Percentiles rank a stretch among this genome's conserved stretches.
These are phyloP conservation scores for Alternaria sp. DNA, from an alignment of 2,329 filamentous ascomycete species.

Conservation along the genomic window DNA sequence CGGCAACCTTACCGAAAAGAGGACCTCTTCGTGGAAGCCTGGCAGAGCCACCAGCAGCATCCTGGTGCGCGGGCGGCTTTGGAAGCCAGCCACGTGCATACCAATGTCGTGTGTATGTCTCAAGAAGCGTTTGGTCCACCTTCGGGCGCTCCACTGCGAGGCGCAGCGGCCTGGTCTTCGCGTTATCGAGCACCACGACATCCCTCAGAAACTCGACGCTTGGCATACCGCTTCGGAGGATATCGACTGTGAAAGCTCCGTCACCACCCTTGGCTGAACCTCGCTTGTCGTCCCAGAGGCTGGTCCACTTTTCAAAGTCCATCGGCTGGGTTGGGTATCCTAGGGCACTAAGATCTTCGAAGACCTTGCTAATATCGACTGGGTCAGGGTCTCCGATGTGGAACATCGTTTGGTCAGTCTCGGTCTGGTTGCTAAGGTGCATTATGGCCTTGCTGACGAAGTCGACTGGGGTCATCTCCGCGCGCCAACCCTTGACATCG, in stretches of 20 bases:
- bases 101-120: conserved; percentile 81
- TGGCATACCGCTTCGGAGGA: conserved; percentile 81
- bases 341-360: conserved; percentile 67
- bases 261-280: conserved; percentile 69
- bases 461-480: conserved; percentile 85
- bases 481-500: conserved; percentile 74
- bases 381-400: conserved; percentile 77
- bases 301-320: conserved; percentile 75
- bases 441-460: conserved; percentile 78
- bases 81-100: conserved; percentile 80
- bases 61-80: conserved; percentile 62
- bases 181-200: conserved; percentile 76
- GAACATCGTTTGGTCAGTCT: conserved; percentile 69
- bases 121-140: conserved; percentile 72
- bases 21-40: conserved; percentile 61
- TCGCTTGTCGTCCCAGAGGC: conserved; percentile 74
- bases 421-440: conserved; percentile 69
- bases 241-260: conserved; percentile 77
- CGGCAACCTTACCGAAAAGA: conserved; percentile 71
- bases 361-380: conserved; percentile 69
- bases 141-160: conserved; percentile 68
- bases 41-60: conserved; percentile 53
- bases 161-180: conserved; percentile 67
- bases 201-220: conserved; percentile 72
- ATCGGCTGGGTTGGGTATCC: conserved; percentile 73